Conservation (phyloP, 257 asterid genomes). For the Scutellaria barbata region DNA sequence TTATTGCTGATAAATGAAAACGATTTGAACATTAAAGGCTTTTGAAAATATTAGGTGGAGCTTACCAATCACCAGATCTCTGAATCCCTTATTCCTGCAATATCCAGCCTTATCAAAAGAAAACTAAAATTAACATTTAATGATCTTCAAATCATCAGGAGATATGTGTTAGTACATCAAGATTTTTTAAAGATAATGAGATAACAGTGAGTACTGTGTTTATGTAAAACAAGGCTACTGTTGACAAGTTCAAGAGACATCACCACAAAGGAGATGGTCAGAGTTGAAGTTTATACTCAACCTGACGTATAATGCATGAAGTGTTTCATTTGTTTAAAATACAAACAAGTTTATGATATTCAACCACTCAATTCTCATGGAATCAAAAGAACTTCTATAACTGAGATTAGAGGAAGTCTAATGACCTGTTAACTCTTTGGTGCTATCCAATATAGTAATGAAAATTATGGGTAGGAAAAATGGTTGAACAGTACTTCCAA, state of each 20-base stretch:
- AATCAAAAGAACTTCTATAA: conserved; percentile 7
- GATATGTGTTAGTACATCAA: too few relatives aligned
- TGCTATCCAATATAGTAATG: conserved; percentile 19
- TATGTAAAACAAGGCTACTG: too few relatives aligned
- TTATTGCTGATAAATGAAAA: neutral
- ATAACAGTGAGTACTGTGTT: too few relatives aligned
- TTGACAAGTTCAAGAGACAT: too few relatives aligned
- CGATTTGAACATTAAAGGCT: conserved; percentile 20
- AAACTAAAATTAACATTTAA: neutral
- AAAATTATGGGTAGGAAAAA: conserved; percentile 11
- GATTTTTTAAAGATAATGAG: too few relatives aligned
- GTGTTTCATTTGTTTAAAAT: neutral
- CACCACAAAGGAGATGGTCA: too few relatives aligned
- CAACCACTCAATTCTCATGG: neutral
- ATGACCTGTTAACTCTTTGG: conserved; percentile 6
- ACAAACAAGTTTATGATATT: conserved; percentile 12
- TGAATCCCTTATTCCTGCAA: neutral
- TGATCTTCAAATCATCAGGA: neutral
- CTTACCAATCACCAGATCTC: conserved; percentile 7
- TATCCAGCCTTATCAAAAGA: neutral
- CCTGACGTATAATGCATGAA: neutral
- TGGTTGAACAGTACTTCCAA: neutral
- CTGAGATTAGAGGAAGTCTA: neutral
- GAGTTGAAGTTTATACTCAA: neutral
- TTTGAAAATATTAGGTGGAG: conserved; percentile 28